Percentiles rank a stretch among this genome's conserved stretches.
Conservation (phyloP, 1,284 basidiomycete species). For the Boletus semigastroideus region DNA sequence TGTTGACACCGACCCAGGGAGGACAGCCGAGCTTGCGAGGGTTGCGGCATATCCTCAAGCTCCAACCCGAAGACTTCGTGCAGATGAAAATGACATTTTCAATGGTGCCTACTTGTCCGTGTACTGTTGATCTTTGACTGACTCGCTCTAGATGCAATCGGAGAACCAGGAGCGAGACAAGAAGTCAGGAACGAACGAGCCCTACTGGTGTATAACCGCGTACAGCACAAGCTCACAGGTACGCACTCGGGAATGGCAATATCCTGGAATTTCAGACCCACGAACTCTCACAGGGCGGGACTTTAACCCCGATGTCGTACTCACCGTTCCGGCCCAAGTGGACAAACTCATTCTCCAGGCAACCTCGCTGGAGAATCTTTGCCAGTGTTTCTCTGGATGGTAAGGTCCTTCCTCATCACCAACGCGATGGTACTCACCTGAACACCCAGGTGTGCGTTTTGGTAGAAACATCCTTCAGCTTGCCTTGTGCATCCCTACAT, state of each 20-base stretch:
- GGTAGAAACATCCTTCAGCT: slow-evolving; percentile 35
- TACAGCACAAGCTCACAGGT: slow-evolving; percentile 92
- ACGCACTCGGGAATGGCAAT: slow-evolving; percentile 20
- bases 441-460: slow-evolving; percentile 47
- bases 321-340: slow-evolving; percentile 79
- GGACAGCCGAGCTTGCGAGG: slow-evolving; percentile 61
- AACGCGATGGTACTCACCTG: not conserved
- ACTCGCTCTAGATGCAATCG: slow-evolving; percentile 49
- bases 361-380: slow-evolving; percentile 89
- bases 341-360: slow-evolving; percentile 91
- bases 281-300: slow-evolving; percentile 65
- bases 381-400: slow-evolving; percentile 97
- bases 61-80: slow-evolving; percentile 70
- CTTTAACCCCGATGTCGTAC: slow-evolving; percentile 78
- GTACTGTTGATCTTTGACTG: not conserved
- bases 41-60: slow-evolving; percentile 74
- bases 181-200: slow-evolving; percentile 92
- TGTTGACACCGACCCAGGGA: slow-evolving; percentile 47
- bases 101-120: slow-evolving; percentile 48
- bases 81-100: slow-evolving; percentile 82
- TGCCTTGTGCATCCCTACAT: slow-evolving; percentile 13
- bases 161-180: slow-evolving; percentile 54
- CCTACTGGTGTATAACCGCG: slow-evolving; percentile 87
- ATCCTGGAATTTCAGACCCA: not conserved
- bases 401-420: slow-evolving; percentile 32